These are phyloP conservation scores for Talinum fruticosum DNA, from an alignment of 148 eudicot species.

Conservation along the genomic window DNA sequence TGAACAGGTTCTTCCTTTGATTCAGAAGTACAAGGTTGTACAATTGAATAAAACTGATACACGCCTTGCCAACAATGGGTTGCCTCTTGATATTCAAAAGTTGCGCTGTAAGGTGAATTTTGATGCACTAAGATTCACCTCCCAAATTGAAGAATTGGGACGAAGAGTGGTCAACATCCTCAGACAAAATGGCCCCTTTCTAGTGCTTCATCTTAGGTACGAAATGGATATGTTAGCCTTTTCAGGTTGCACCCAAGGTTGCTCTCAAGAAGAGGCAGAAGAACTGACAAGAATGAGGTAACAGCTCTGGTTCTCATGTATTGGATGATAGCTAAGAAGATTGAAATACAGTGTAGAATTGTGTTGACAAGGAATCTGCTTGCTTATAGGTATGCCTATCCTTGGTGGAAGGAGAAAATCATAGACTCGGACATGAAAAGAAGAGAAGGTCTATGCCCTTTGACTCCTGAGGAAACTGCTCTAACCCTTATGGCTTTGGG, in stretches of 20 bases:
- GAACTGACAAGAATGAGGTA: conserved; percentile 75
- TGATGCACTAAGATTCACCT: conserved; percentile 56
- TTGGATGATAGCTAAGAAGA: background rate
- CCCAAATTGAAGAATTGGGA: conserved; percentile 67
- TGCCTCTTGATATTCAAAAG: conserved; percentile 55
- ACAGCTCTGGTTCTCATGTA: background rate
- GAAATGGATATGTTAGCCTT: conserved; percentile 85
- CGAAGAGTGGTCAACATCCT: conserved; percentile 52
- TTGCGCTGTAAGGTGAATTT: conserved; percentile 64
- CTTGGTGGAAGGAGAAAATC: conserved; percentile 83
- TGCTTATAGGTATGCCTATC: conserved; percentile 56
- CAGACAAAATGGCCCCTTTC: conserved; percentile 53
- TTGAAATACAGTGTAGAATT: background rate
- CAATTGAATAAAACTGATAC: conserved; percentile 69
- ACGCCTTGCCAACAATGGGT: conserved; percentile 70
- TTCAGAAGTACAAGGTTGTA: conserved; percentile 60
- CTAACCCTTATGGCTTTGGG: conserved; percentile 52
- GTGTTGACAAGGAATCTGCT: background rate
- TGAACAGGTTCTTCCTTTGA: conserved; percentile 60
- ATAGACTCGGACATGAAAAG: conserved; percentile 63
- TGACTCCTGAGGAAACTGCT: conserved; percentile 74
- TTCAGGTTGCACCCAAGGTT: conserved; percentile 77
- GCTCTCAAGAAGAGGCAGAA: conserved; percentile 54
- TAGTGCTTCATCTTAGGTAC: conserved; percentile 72
- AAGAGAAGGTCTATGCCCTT: conserved; percentile 69